Conservation (phyloP, 1,139 yeast genomes). For the Taphrina populina region DNA sequence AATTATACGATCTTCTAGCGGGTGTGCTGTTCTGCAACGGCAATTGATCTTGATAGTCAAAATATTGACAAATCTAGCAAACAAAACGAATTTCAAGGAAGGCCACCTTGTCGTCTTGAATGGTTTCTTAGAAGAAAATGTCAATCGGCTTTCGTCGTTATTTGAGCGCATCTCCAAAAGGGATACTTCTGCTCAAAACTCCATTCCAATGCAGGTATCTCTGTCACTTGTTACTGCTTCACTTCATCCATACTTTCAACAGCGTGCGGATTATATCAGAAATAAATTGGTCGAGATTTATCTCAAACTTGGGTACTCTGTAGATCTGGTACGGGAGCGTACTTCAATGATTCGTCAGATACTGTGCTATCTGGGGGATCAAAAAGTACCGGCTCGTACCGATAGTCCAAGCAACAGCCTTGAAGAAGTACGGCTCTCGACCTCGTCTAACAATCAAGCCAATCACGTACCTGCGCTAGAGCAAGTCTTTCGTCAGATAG, state of each 20-base stretch:
- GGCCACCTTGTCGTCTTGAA: slow-evolving; percentile 9
- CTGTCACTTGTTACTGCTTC: no score
- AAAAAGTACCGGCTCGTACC: background rate
- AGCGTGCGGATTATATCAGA: slow-evolving; percentile 3
- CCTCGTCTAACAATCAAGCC: background rate
- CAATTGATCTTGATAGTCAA: slow-evolving; percentile 20
- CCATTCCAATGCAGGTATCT: background rate
- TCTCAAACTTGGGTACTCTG: slow-evolving; percentile 4
- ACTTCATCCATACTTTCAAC: slow-evolving; percentile 2
- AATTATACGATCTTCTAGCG: slow-evolving; percentile 2
- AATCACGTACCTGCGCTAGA: background rate
- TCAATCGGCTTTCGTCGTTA: background rate
- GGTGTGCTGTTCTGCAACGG: slow-evolving; percentile 12
- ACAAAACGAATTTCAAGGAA: slow-evolving; percentile 26
- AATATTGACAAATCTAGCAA: slow-evolving; percentile 23
- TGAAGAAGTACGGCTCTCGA: background rate
- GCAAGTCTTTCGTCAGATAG: slow-evolving; percentile 1
- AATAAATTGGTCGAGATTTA: slow-evolving; percentile 6
- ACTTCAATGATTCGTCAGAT: background rate
- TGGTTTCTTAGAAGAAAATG: slow-evolving; percentile 3
- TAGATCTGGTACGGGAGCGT: background rate
- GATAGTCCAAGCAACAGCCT: no score
- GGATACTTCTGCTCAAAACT: background rate
- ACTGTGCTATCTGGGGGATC: slow-evolving; percentile 3
- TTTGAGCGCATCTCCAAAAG: background rate